These are phyloP conservation scores for Euphorbia lathyris DNA, from an alignment of 345 rosid species.

Conservation along the genomic window DNA sequence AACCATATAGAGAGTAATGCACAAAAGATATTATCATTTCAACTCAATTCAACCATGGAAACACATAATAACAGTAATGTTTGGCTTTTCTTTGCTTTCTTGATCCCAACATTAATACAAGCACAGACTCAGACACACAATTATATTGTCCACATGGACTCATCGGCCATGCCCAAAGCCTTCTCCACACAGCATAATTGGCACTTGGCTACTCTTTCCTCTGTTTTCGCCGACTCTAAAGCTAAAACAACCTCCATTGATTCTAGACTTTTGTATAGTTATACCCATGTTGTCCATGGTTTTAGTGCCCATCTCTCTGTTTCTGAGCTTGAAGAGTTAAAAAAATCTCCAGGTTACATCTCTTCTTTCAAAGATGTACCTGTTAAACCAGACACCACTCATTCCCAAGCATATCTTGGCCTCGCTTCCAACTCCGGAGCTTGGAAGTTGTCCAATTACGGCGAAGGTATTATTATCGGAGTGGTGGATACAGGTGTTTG, in stretches of 20 bases:
- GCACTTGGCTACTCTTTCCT: not conserved
- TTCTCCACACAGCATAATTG: not conserved
- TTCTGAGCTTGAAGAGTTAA: slow-evolving; percentile 17
- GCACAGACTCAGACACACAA: slow-evolving; percentile 12
- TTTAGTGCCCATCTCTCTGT: slow-evolving; percentile 21
- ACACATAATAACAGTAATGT: not conserved
- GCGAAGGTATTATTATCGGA: slow-evolving; percentile 26
- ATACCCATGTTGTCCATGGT: slow-evolving; percentile 17
- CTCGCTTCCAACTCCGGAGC: slow-evolving; percentile 12
- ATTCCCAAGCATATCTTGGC: slow-evolving; percentile 19
- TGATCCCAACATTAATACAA: not conserved
- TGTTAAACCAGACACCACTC: slow-evolving; percentile 22
- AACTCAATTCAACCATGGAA: slow-evolving; percentile 12
- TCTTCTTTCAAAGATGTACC: slow-evolving; percentile 14
- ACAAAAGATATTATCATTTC: not conserved
- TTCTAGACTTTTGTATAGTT: slow-evolving; percentile 12
- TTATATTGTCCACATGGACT: slow-evolving; percentile 25
- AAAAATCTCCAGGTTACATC: slow-evolving; percentile 13
- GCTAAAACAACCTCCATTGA: slow-evolving; percentile 43
- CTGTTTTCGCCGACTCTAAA: slow-evolving; percentile 20
- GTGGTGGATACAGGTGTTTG: slow-evolving; percentile 32
- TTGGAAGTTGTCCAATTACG: slow-evolving; percentile 17
- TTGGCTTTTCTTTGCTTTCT: not conserved
- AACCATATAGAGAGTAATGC: not conserved
- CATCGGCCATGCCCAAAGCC: slow-evolving; percentile 10